Conservation (phyloP, 2,329 filamentous ascomycete genomes). For the Dactylonectria macrodidyma region DNA sequence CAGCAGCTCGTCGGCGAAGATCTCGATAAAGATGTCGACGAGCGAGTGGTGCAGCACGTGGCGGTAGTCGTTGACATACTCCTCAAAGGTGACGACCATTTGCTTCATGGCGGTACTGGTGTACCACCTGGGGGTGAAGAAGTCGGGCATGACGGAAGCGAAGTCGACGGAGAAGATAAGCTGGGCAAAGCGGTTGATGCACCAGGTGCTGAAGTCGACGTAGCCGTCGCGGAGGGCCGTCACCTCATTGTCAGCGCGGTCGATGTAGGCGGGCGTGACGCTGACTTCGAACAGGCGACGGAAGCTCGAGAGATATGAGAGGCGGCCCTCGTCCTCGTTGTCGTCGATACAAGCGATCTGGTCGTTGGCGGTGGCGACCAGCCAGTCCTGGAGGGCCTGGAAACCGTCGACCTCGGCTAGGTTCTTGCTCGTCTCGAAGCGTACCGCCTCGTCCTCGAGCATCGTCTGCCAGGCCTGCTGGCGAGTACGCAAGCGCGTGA, state of each 20-base stretch:
- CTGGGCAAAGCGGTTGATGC: constrained; percentile 87
- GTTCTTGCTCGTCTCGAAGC: constrained; percentile 73
- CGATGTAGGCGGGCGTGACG: constrained; percentile 85
- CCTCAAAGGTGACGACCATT: constrained; percentile 94
- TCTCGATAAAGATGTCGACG: constrained; percentile 92
- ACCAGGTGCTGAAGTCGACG: constrained; percentile 94
- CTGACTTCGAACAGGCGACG: constrained; percentile 85
- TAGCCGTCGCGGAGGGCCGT: constrained; percentile 88
- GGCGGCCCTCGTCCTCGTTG: constrained; percentile 80
- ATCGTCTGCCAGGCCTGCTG: constrained; percentile 91
- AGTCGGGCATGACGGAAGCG: constrained; percentile 83
- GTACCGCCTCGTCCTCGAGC: constrained; percentile 86
- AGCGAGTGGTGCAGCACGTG: constrained; percentile 88
- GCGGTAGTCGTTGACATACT: constrained; percentile 92
- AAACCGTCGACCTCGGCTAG: constrained; percentile 73
- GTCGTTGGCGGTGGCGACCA: constrained; percentile 96
- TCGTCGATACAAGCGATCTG: constrained; percentile 99
- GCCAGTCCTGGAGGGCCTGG: constrained; percentile 93
- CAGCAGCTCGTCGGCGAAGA: constrained; percentile 92
- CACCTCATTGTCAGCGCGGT: constrained; percentile 81
- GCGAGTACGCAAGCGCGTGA: constrained; percentile 84
- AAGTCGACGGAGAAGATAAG: constrained; percentile 95
- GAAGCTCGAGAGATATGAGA: constrained; percentile 90
- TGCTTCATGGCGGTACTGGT: constrained; percentile 88
- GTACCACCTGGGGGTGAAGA: constrained; percentile 96